Base-by-base conservation (phyloP, 208 protist species). In the Trypanosoma caninum region DNA sequence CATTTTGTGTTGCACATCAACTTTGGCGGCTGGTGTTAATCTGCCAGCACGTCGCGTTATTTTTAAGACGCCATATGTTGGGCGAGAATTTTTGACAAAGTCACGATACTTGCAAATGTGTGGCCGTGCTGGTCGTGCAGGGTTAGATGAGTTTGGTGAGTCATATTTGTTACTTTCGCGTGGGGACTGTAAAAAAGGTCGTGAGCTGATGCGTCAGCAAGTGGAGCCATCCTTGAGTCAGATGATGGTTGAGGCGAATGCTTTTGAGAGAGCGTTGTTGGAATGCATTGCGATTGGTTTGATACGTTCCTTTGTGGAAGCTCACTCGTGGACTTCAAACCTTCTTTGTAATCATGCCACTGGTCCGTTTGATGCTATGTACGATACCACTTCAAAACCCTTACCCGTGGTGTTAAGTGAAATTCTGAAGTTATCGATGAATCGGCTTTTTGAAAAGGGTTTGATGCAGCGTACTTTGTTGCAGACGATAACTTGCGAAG, bases 21-120 rank as follows among this genome's bases (percentile, higher is more conserved):
- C 93, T 6, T 72, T 97, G 18, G 90, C 93, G 10, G 91, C 95
- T 9, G 95, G 95, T 11, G 92, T 97, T 9, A 97, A 98, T 58
- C 70, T 97, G 25, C 93, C 95, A 1, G 93, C 93, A 25, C 74
- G 84, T 34, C 87, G 91, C 27, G 91, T 97, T 33, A 80, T 96
- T 22, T 93, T 96, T 65, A 78, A 81, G 47, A 83, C 78, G 2
- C 80, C 87, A 16, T 88, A 82, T 59, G 78, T 94, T 3, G 90
- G 77, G 14, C 60, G 68, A 5, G 76, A 82, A 10, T 84, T 87
- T 57, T 76, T 87, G 41, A 88, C 76, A 18, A 85, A 80, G 68
- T 67, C 75, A 31, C 74, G 73, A 5, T 97, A 97, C 59, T 34
- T 82, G 48, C 91, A 97, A 65, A 89, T 91, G 75, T 84, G 78